Conservation (phyloP, 2,329 filamentous ascomycete genomes). For the Chaetothyriales sp. region DNA sequence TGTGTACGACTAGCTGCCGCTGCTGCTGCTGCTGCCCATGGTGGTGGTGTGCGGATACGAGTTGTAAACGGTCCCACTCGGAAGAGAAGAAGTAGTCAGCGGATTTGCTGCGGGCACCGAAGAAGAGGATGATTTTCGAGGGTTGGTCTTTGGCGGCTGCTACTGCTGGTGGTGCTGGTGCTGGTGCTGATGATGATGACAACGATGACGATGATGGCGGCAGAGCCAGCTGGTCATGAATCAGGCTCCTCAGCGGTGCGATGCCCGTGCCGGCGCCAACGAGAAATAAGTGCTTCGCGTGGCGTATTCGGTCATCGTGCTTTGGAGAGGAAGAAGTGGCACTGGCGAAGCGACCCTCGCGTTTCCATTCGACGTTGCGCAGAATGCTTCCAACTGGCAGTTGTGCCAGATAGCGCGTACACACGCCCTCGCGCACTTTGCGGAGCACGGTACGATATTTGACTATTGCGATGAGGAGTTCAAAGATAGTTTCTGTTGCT, state of each 20-base stretch:
- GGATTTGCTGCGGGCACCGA: slow-evolving; percentile 61
- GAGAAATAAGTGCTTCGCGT: slow-evolving; percentile 38
- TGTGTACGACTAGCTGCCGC: slow-evolving; percentile 38
- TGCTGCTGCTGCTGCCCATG: not conserved
- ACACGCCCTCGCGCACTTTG: slow-evolving; percentile 71
- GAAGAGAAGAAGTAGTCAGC: slow-evolving; percentile 70
- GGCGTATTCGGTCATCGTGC: not conserved
- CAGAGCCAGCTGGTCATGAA: slow-evolving; percentile 16
- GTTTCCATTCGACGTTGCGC: slow-evolving; percentile 32
- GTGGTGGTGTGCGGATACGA: not conserved
- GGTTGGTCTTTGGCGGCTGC: not conserved
- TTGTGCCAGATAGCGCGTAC: slow-evolving; percentile 68
- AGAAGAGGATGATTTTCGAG: slow-evolving; percentile 52
- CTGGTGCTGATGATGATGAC: too few species aligned
- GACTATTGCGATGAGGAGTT: slow-evolving; percentile 74
- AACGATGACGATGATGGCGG: not conserved
- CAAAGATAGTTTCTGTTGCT: slow-evolving; percentile 37
- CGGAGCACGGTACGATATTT: slow-evolving; percentile 82
- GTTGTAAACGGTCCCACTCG: slow-evolving; percentile 52
- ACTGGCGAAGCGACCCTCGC: slow-evolving; percentile 15
- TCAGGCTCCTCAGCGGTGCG: slow-evolving; percentile 38
- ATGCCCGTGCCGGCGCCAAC: slow-evolving; percentile 21
- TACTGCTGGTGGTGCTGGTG: not conserved
- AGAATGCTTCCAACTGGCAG: slow-evolving; percentile 48
- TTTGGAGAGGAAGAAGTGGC: not conserved